phyloP scores from a whole-genome alignment of 495 filamentous ascomycete species.

The Barbatosphaeria neglecta region DNA sequence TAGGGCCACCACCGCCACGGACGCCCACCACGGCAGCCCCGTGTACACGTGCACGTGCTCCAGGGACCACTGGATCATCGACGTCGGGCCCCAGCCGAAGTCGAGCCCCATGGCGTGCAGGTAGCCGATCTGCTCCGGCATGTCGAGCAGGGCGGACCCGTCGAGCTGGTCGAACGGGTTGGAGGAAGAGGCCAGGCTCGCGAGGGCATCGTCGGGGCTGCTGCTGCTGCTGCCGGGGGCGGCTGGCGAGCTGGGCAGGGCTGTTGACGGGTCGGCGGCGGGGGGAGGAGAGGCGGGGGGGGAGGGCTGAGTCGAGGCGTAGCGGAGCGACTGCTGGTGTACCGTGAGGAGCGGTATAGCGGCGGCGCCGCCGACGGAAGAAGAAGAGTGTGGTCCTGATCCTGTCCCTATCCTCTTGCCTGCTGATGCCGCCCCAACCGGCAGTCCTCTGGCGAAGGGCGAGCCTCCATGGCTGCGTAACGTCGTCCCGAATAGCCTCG shows the following conservation, averaged over 20 bases:
- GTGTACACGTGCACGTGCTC: conserved; percentile 70
- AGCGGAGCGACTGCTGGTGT: conserved; percentile 11
- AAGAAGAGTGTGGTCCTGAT: no score
- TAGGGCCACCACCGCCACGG: conserved; percentile 53
- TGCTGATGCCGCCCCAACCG: background rate
- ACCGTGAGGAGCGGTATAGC: conserved; percentile 7
- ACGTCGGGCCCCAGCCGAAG: conserved; percentile 67
- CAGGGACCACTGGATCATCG: conserved; percentile 56
- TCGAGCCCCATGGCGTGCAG: conserved; percentile 74
- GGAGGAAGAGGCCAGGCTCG: background rate
- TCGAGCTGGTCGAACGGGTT: conserved; percentile 16
- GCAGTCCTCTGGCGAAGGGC: background rate
- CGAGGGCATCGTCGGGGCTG: background rate
- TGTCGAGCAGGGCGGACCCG: conserved; percentile 31
- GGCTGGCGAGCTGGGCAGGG: background rate
- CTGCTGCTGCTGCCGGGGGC: background rate
- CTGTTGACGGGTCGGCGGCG: background rate
- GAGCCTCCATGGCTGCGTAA: conserved; percentile 7
- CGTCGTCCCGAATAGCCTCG: conserved; percentile 14
- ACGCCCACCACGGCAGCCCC: conserved; percentile 71
- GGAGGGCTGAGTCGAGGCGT: conserved; percentile 18
- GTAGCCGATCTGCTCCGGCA: conserved; percentile 69
- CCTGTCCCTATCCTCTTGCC: conserved; percentile 12
- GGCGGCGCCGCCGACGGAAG: no score
- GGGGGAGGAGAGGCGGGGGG: conserved; percentile 1